Conservation (phyloP, 768 basidiomycete species). For the Pilatotrama ljubarskyi region DNA sequence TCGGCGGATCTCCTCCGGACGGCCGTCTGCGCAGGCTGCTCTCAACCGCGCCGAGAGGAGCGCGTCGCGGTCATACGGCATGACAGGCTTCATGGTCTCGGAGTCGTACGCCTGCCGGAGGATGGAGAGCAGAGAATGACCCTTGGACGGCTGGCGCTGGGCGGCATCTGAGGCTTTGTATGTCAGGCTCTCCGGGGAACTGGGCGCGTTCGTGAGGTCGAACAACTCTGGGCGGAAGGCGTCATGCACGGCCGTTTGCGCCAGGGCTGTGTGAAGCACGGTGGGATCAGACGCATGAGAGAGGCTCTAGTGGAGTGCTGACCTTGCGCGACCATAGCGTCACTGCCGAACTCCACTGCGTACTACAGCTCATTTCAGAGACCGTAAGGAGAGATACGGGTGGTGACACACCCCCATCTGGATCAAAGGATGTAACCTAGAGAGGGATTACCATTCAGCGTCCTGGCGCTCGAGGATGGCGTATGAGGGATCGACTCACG, state of each 20-base stretch:
- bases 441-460: too few relatives aligned
- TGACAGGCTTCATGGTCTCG: slow-evolving; percentile 45
- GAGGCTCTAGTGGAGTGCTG: not conserved
- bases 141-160: slow-evolving; percentile 30
- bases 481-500: slow-evolving; percentile 31
- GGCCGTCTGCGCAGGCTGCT: slow-evolving; percentile 38
- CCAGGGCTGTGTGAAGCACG: slow-evolving; percentile 38
- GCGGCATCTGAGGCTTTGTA: not conserved
- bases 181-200: not conserved
- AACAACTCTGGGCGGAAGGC: slow-evolving; percentile 34
- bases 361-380: slow-evolving; percentile 37
- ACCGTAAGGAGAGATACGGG: not conserved
- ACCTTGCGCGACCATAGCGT: slow-evolving; percentile 53
- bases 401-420: slow-evolving; percentile 51
- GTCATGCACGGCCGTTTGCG: slow-evolving; percentile 48
- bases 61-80: slow-evolving; percentile 52
- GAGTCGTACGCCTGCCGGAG: slow-evolving; percentile 54
- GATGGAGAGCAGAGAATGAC: slow-evolving; percentile 49
- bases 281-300: not conserved
- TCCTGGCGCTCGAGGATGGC: too few relatives aligned
- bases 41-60: slow-evolving; percentile 39
- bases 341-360: slow-evolving; percentile 52
- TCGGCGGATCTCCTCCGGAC: slow-evolving; percentile 45
- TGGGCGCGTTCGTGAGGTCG: slow-evolving; percentile 22
- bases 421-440: slow-evolving; percentile 57